A percentile compares a stretch with the other conserved stretches of the same genome.
Conservation (phyloP, 495 filamentous ascomycete genomes). For the Saxophila tyrrhenica region DNA sequence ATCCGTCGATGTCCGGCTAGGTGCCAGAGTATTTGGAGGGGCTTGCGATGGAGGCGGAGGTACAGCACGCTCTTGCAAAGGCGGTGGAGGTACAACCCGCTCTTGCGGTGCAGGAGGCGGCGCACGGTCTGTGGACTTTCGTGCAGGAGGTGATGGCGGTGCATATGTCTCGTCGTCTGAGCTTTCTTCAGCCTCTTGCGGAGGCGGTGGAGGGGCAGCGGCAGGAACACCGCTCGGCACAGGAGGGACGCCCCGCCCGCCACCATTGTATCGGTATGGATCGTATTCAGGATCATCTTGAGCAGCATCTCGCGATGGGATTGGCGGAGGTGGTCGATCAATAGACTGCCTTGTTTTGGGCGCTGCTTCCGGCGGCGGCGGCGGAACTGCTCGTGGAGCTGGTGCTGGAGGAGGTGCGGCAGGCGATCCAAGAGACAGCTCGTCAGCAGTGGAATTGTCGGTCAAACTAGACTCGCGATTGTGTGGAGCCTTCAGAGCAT, state of each 20-base stretch:
- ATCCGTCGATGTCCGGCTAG: constrained; percentile 46
- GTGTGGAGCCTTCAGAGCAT: constrained; percentile 69
- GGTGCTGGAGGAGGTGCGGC: constrained; percentile 7
- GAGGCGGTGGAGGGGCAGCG: constrained; percentile 15
- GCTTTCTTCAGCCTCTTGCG: constrained; percentile 15
- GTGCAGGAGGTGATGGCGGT: constrained; percentile 23
- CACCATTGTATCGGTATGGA: constrained; percentile 26
- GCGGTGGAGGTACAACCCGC: constrained; percentile 5
- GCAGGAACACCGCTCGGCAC: constrained; percentile 13
- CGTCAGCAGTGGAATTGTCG: constrained; percentile 44
- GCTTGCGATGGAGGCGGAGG: constrained; percentile 5
- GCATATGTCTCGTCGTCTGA: constrained; percentile 28
- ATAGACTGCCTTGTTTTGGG: constrained; percentile 24
- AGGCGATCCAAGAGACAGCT: constrained; percentile 34
- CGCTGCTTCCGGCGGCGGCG: constrained; percentile 24
- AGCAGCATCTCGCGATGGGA: constrained; percentile 18
- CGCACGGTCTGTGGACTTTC: constrained; percentile 29
- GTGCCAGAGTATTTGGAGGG: constrained; percentile 11
- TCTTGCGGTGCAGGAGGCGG: constrained; percentile 22
- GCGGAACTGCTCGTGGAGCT: constrained; percentile 27
- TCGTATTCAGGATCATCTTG: constrained; percentile 30
- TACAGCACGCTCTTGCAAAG: constrained; percentile 9
- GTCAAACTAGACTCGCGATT: constrained; percentile 63
- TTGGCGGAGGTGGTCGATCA: constrained; percentile 29
- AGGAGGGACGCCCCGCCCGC: constrained; percentile 15